Percentiles rank a stretch among this genome's conserved stretches.
Conservation (phyloP, 2,329 filamentous ascomycete species). For the Sclerotinia glacialis region DNA sequence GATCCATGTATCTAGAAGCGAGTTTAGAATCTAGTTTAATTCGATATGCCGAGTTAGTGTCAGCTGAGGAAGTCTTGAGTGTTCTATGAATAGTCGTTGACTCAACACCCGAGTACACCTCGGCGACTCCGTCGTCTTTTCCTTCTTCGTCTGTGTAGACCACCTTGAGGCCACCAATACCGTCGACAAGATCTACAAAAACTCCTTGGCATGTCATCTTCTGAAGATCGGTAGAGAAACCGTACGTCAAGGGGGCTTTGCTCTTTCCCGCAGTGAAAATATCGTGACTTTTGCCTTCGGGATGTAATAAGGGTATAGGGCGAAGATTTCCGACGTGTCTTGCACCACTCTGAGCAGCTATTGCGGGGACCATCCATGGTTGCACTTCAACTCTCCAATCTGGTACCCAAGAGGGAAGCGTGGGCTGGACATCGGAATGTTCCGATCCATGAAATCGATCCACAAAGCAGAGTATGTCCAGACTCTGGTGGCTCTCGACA, state of each 20-base stretch:
- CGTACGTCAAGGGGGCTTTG: neutral
- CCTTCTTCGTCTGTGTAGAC: conserved; percentile 13
- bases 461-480: conserved; percentile 4
- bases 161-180: conserved; percentile 24
- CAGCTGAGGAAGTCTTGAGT: neutral
- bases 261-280: conserved; percentile 11
- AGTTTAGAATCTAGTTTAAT: neutral
- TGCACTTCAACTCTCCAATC: conserved; percentile 25
- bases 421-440: neutral
- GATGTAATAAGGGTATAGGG: neutral
- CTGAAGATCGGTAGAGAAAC: conserved; percentile 17
- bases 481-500: neutral
- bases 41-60: neutral
- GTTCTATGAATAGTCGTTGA: conserved; percentile 12
- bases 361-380: conserved; percentile 22
- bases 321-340: conserved; percentile 23
- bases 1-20: conserved; percentile 1
- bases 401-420: conserved; percentile 27
- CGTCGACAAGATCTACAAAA: conserved; percentile 24
- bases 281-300: neutral
- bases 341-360: conserved; percentile 19
- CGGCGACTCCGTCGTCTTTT: neutral
- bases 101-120: conserved; percentile 6
- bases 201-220: conserved; percentile 19
- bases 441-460: conserved; percentile 1